phyloP scores from a whole-genome alignment of 129 eudicot genomes.

The Oenanthe sinensis region DNA sequence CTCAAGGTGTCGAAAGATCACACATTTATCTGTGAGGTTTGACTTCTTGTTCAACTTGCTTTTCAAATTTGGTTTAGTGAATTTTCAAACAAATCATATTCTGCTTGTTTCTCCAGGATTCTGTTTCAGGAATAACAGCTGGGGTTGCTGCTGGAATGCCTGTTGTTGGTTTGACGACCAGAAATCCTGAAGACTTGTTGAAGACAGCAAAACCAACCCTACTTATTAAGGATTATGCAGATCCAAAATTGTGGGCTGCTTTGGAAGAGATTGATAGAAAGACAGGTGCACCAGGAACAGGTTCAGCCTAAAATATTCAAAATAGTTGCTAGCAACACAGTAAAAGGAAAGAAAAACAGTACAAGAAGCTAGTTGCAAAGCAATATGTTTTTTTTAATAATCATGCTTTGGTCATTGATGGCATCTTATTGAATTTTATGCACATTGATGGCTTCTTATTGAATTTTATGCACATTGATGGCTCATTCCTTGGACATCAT shows the following conservation, averaged over 20 bases:
- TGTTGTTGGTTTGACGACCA: slow-evolving; percentile 61
- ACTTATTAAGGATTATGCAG: slow-evolving; percentile 79
- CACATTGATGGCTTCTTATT: not conserved
- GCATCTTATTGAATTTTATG: not conserved
- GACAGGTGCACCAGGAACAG: slow-evolving; percentile 13
- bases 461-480: not conserved
- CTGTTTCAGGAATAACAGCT: slow-evolving; percentile 84
- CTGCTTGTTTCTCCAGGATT: slow-evolving; percentile 42
- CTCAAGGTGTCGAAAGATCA: slow-evolving; percentile 89
- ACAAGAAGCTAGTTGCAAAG: not conserved
- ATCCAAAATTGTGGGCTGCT: slow-evolving; percentile 78
- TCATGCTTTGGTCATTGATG: not conserved
- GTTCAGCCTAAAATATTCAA: slow-evolving; percentile 25
- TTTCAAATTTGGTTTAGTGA: not conserved
- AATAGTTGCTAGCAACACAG: not conserved
- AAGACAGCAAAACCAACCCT: slow-evolving; percentile 70
- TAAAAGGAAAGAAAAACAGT: not conserved
- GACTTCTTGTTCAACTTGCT: slow-evolving; percentile 7
- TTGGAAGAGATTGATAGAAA: slow-evolving; percentile 62
- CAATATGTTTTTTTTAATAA: slow-evolving; percentile 3
- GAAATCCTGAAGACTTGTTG: slow-evolving; percentile 57
- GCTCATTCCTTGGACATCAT: not conserved
- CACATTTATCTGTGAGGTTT: slow-evolving; percentile 78
- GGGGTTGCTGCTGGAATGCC: slow-evolving; percentile 97
- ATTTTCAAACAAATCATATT: not conserved